Conservation (phyloP, 768 basidiomycete species). For the Tricholomella constricta region DNA sequence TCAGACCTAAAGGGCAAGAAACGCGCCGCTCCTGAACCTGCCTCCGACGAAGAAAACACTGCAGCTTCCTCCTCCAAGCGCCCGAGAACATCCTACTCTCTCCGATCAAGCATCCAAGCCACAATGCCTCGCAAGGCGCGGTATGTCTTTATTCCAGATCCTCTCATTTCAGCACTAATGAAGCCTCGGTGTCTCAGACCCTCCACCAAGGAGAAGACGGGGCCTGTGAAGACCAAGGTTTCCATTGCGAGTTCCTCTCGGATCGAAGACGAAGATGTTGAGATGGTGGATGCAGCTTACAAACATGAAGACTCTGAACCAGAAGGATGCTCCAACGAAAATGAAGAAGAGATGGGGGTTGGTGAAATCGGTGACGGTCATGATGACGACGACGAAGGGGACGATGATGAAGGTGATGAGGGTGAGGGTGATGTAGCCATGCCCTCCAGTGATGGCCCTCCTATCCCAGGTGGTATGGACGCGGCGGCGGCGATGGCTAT, state of each 20-base stretch:
- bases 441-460: constrained; percentile 41
- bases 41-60: constrained; percentile 65
- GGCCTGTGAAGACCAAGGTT: constrained; percentile 59
- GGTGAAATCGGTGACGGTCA: constrained; percentile 46
- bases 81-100: constrained; percentile 63
- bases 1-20: constrained; percentile 91
- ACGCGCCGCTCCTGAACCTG: constrained; percentile 74
- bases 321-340: constrained; percentile 46
- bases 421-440: constrained; percentile 38
- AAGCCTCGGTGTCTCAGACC: constrained; percentile 35
- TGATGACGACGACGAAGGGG: constrained; percentile 48
- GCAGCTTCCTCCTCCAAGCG: constrained; percentile 63
- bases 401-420: constrained; percentile 51
- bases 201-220: constrained; percentile 59
- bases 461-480: constrained; percentile 57
- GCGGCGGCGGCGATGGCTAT: constrained; percentile 77
- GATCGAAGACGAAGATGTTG: constrained; percentile 69
- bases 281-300: constrained; percentile 72
- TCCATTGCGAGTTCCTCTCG: constrained; percentile 64
- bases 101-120: constrained; percentile 59
- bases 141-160: constrained; percentile 35
- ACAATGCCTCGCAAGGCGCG: constrained; percentile 78
- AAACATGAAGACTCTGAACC: constrained; percentile 51
- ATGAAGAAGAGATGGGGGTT: constrained; percentile 30
- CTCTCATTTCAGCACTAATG: constrained; percentile 13